Conservation (phyloP, 352 stramenopile species). For the Thalassiosira oceanica region DNA sequence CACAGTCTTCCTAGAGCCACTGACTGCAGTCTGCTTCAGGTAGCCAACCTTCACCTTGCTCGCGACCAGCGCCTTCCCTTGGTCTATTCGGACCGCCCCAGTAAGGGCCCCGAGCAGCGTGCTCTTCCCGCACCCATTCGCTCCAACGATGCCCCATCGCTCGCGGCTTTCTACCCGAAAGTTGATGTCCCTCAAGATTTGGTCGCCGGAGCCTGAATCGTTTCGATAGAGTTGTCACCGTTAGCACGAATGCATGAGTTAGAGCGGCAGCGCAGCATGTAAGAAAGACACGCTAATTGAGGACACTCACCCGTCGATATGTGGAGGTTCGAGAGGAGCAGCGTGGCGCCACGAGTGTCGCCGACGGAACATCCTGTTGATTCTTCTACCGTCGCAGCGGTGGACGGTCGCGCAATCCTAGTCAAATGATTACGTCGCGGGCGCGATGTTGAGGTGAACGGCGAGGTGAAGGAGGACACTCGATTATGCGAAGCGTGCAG, state of each 20-base stretch:
- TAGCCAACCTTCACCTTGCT: constrained; percentile 67
- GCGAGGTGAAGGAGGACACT: no score
- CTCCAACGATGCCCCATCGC: constrained; percentile 65
- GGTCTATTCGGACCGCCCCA: constrained; percentile 87
- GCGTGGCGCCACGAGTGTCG: constrained; percentile 45
- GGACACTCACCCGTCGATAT: constrained; percentile 51
- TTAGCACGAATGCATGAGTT: no score
- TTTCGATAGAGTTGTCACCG: no score
- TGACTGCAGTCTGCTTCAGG: constrained; percentile 83
- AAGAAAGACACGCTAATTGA: no score
- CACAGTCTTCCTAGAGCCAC: constrained; percentile 78
- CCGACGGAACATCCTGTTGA: constrained; percentile 11
- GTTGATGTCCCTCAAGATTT: constrained; percentile 69
- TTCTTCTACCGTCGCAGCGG: neutral
- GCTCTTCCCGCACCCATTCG: constrained; percentile 83
- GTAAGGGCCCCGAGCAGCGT: constrained; percentile 89
- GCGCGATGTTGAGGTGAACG: no score
- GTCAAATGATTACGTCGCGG: no score
- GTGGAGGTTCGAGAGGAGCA: constrained; percentile 45
- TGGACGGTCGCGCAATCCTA: neutral
- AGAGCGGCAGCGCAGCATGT: no score
- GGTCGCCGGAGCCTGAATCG: no score
- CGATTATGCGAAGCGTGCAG: no score
- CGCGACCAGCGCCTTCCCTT: constrained; percentile 65
- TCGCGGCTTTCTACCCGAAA: constrained; percentile 69